Evolutionary conservation across 2,329 filamentous ascomycete genomes (phyloP), one percentile per base, ranked within the genome.

Genomic region (Penicillium aurantiogriseum): DNA sequence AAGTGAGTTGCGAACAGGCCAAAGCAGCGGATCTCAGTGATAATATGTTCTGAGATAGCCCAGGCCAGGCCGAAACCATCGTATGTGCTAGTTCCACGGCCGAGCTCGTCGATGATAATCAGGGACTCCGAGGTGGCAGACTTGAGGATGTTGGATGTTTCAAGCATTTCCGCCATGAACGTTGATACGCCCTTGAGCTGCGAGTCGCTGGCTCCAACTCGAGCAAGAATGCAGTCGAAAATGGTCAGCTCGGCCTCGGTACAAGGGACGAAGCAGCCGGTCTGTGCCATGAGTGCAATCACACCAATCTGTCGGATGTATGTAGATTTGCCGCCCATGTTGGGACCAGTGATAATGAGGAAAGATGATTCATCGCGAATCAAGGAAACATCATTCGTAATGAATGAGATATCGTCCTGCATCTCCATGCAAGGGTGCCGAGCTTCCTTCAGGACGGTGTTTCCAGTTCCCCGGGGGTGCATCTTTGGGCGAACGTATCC

Each of bases 91-190:
- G 94, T 99, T 56, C 94, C 94, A 59, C 94, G 91, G 49, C 94
- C 94, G 2, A 99, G 85, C 74, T 99, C 94, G 74, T 99, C 95
- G 66, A 99, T 97, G 75, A 99, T 97, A 77, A 99, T 97, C 52
- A 99, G 84, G 5, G 91, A 96, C 72, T 99, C 94, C 33, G 89
- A 86, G 0, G 94, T 99, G 2, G 94, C 94, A 0, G 91, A 95
- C 78, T 97, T 97, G 70, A 99, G 87, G 63, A 99, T 99, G 73
- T 97, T 97, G 65, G 94, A 92, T 1, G 94, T 99, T 74, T 99
- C 94, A 23, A 99, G 84, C 94, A 99, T 99, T 78, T 99, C 94
- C 2, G 94, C 94, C 95, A 99, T 99, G 76, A 99, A 99, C 0
- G 94, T 99, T 4, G 91, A 96, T 2, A 99, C 94, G 36, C 94